Evolutionary conservation across 331 rosid species (phyloP).

Genomic region (Pyracantha coccinea): DNA sequence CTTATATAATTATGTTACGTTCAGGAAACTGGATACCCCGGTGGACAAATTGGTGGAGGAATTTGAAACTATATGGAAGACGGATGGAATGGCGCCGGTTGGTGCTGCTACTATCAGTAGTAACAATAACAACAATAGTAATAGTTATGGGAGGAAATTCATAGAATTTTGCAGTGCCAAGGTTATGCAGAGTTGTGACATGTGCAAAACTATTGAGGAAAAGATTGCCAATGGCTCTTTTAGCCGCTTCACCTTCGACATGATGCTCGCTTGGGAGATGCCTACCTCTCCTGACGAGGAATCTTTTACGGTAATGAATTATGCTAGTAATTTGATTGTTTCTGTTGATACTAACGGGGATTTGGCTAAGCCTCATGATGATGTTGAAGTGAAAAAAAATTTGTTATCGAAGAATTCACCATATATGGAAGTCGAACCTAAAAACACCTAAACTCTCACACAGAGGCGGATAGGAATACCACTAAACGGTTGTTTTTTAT

Average conservation of each 20-base stretch:
- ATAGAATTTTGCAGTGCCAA: slow-evolving; percentile 70
- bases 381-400: neutral
- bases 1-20: neutral
- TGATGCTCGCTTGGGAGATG: slow-evolving; percentile 92
- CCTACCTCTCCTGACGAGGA: slow-evolving; percentile 49
- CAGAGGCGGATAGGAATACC: no score
- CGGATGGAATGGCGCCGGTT: neutral
- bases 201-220: slow-evolving; percentile 35
- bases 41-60: slow-evolving; percentile 56
- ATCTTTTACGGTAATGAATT: slow-evolving; percentile 16
- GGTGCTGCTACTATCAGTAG: neutral
- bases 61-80: slow-evolving; percentile 54
- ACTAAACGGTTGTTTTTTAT: no score
- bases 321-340: neutral
- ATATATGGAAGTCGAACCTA: no score
- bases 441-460: no score
- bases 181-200: slow-evolving; percentile 21
- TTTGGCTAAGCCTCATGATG: neutral
- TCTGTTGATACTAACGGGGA: neutral
- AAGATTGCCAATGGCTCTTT: slow-evolving; percentile 53
- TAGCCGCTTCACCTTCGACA: slow-evolving; percentile 59
- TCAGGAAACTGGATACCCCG: slow-evolving; percentile 40
- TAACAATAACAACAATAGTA: neutral
- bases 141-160: slow-evolving; percentile 39
- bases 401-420: neutral